Conservation (phyloP, 495 filamentous ascomycete species). For the Annulohypoxylon stygium region DNA sequence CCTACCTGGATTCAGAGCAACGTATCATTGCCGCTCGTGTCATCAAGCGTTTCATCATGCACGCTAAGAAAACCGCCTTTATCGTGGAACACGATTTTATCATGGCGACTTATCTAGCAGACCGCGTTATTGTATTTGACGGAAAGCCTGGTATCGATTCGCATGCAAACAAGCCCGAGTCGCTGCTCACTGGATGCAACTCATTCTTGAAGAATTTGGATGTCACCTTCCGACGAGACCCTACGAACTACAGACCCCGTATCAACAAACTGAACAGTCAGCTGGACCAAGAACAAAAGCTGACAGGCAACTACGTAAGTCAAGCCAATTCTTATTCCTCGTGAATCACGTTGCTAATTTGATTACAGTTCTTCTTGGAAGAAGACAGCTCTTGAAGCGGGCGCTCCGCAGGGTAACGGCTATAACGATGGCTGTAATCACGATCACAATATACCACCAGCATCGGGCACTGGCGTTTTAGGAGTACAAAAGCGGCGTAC, state of each 20-base stretch:
- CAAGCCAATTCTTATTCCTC: background rate
- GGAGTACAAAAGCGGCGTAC: conserved; percentile 57
- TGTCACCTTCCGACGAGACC: conserved; percentile 98
- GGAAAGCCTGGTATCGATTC: conserved; percentile 90
- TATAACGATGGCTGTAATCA: conserved; percentile 45
- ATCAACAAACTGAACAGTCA: conserved; percentile 98
- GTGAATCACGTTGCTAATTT: conserved; percentile 34
- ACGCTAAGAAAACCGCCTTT: conserved; percentile 99
- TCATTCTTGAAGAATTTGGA: conserved; percentile 94
- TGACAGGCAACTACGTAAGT: conserved; percentile 90
- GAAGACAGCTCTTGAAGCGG: conserved; percentile 77
- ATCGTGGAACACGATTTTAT: conserved; percentile 99
- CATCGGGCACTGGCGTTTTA: conserved; percentile 59
- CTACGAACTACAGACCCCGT: conserved; percentile 93
- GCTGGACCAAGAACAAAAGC: conserved; percentile 97
- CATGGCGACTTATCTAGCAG: conserved; percentile 97
- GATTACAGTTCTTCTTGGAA: conserved; percentile 84
- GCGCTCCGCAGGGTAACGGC: conserved; percentile 56
- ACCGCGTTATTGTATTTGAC: conserved; percentile 98
- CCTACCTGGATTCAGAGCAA: conserved; percentile 98
- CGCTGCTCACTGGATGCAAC: conserved; percentile 95
- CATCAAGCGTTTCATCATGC: conserved; percentile 99
- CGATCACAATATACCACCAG: conserved; percentile 50
- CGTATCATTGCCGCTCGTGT: conserved; percentile 96
- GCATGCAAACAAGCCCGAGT: conserved; percentile 89